Evolutionary conservation across 1,139 yeast genomes (phyloP).

Genomic region (Blastobotrys aristatus): DNA sequence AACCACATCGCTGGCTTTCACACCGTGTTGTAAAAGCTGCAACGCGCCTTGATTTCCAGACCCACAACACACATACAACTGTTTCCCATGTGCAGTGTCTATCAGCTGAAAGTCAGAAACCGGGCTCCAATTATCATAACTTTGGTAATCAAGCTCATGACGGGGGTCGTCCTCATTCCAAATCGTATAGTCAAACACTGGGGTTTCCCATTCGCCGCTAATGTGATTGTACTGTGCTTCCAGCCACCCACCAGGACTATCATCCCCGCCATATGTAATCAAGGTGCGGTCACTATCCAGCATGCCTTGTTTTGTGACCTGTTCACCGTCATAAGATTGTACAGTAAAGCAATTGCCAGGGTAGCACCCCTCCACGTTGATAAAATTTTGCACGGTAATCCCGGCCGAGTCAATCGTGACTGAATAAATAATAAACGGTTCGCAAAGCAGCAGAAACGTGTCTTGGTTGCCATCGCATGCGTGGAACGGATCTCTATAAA

Average conservation of each 20-base stretch:
- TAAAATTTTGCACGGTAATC: constrained; percentile 7
- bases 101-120: constrained; percentile 38
- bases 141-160: constrained; percentile 6
- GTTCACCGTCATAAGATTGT: constrained; percentile 18
- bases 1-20: not conserved
- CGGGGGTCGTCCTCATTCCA: constrained; percentile 16
- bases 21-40: constrained; percentile 41
- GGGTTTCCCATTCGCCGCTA: not conserved
- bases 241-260: constrained; percentile 18
- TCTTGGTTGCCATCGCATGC: constrained; percentile 5
- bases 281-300: constrained; percentile 12
- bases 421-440: constrained; percentile 14
- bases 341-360: constrained; percentile 20
- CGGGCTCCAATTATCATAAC: constrained; percentile 48
- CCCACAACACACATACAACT: constrained; percentile 47
- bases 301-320: constrained; percentile 1
- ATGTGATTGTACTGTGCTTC: constrained; percentile 9
- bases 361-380: constrained; percentile 13
- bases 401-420: constrained; percentile 14
- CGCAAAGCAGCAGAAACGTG: constrained; percentile 19
- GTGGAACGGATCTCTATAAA: constrained; percentile 10
- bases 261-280: constrained; percentile 23
- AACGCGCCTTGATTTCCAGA: constrained; percentile 39
- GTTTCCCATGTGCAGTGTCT: constrained; percentile 21
- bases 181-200: constrained; percentile 1